Base-by-base conservation (phyloP, 1,284 basidiomycete species). In the Pterulicium gracile region DNA sequence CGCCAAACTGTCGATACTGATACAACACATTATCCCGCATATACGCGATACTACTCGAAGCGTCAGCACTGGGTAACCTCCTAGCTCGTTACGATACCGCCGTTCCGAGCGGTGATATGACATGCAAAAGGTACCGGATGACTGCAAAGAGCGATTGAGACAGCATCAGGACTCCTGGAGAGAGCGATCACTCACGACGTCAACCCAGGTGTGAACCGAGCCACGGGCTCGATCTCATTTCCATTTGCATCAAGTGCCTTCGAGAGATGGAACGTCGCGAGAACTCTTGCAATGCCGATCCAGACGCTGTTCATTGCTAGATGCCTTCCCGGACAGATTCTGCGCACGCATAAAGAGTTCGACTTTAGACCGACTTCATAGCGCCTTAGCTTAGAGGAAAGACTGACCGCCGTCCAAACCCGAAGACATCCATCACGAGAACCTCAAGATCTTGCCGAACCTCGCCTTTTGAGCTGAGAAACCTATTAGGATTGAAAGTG, bases 401-500 rank as follows among this genome's bases (percentile, higher is more conserved):
- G n/a, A 17, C 42, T 15, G 7, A 42, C 32, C 45, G 43, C 19
- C 51, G 24, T 13, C 51, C 45, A n/a, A 43, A 45, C n/a, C 51
- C 48, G 27, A 49, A 50, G 14, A 24, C 22, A 18, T 40, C 23
- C 15, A 17, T 5, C 24, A 18, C 44, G 2, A 45, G 47, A 23
- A 44, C 50, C 12, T 18, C 20, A 21, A 39, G 48, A 32, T 41
- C 21, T 14, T 13, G 10, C n/a, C n/a, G n/a, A n/a, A n/a, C n/a
- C n/a, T 17, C 42, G 23, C 12, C 22, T 7, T 21, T 14, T 19
- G 20, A 21, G 4, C 19, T 12, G 23, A 56, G 20, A 43, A 52
- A 55, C 0, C 58, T 47, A 4, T 56, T 53, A 2, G 59, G 59
- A 14, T 52, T 52, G 50, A 60, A 61, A 10, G n/a, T n/a, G n/a